Base-by-base conservation (phyloP, 2,329 filamentous ascomycete genomes). In the Podosphaera fusca region DNA sequence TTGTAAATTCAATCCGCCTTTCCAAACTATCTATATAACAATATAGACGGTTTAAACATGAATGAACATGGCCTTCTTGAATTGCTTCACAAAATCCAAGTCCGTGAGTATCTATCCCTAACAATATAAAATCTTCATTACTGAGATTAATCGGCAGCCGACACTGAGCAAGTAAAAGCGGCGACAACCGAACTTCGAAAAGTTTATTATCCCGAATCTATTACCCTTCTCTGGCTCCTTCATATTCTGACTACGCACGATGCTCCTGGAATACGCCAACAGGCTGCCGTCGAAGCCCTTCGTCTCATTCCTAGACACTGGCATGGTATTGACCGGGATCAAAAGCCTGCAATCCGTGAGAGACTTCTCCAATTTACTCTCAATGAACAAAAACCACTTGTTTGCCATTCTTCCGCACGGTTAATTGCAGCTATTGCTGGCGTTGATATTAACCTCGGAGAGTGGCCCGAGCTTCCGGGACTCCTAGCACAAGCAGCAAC, bases 111-210 rank as follows among this genome's bases (percentile, higher is more conserved):
- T 35, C 12, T 52, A 7, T 36, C 30, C 30, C 14, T 35, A 14
- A 21, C n/a, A n/a, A 47, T 34, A 38, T 36, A n/a, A 8, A 45
- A 60, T 61, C 51, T 53, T 40, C 50, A 52, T 60, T 64, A 55
- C 62, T 66, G 61, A 66, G 57, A 35, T 47, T 33, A 21, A 29
- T 56, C 59, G 38, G 65, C 67, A 94, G 88, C 92, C 68, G 84
- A 94, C 72, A 95, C 88, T 63, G 81, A 86, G 64, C 81, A 82
- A 71, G 82, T 94, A 70, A 94, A 95, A 78, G 81, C 85, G 63
- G 87, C 89, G 61, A 98, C 90, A 21, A 81, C 85, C 59, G 82
- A 88, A 66, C 80, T 96, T 59, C 89, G 94, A 72, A 92, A 94
- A 71, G 86, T 85, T 72, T 96, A 87, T 76, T 96, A 94, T 75